Conservation (phyloP, 1,284 basidiomycete genomes). For the Fomitopsis pinicola region DNA sequence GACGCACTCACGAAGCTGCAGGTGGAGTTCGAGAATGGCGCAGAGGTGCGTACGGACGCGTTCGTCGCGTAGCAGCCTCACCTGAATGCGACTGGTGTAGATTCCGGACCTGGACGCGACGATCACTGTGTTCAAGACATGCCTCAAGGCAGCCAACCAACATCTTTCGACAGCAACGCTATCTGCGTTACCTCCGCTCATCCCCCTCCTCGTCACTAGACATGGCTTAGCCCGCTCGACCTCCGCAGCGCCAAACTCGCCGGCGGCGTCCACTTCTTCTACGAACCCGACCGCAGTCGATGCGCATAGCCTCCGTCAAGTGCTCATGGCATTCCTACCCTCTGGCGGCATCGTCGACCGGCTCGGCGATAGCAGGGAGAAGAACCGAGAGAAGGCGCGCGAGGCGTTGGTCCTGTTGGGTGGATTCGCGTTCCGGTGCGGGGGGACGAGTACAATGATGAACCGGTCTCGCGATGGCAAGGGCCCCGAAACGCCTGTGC, state of each 20-base stretch:
- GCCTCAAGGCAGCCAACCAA: conserved; percentile 76
- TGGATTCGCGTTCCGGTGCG: conserved; percentile 62
- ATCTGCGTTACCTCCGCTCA: conserved; percentile 55
- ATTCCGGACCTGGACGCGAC: conserved; percentile 67
- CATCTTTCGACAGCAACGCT: conserved; percentile 75
- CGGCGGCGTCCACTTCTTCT: conserved; percentile 42
- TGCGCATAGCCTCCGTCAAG: conserved; percentile 55
- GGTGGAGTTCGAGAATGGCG: conserved; percentile 61
- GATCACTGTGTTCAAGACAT: conserved; percentile 65
- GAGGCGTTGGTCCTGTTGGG: conserved; percentile 71
- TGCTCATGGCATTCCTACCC: conserved; percentile 64
- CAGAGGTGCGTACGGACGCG: conserved; percentile 45
- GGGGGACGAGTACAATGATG: conserved; percentile 36
- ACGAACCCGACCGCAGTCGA: conserved; percentile 44
- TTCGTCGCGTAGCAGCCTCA: conserved; percentile 52
- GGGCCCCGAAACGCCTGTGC: conserved; percentile 70
- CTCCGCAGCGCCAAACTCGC: conserved; percentile 45
- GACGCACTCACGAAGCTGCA: conserved; percentile 77
- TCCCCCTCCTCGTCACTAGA: conserved; percentile 53
- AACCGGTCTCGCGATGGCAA: conserved; percentile 58
- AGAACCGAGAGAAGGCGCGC: conserved; percentile 69
- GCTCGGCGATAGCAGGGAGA: conserved; percentile 75
- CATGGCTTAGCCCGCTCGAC: conserved; percentile 27
- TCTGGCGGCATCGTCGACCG: conserved; percentile 76
- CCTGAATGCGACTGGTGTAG: conserved; percentile 57